Conservation (phyloP, 768 basidiomycete species). For the Boletus rubropictus region DNA sequence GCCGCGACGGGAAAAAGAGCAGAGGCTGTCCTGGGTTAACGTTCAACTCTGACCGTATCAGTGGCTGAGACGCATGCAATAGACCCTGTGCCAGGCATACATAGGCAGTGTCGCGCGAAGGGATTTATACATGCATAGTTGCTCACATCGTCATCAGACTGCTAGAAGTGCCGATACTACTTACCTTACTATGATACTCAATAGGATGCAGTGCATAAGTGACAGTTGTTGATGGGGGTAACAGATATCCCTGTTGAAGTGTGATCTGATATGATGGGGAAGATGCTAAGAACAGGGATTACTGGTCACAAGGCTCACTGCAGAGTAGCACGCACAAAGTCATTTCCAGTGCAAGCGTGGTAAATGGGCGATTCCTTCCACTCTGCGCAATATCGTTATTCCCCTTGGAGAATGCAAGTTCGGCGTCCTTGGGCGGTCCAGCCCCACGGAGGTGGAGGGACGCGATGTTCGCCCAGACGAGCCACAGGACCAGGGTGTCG, state of each 20-base stretch:
- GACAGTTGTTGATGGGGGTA: slow-evolving; percentile 1
- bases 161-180: neutral
- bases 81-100: neutral
- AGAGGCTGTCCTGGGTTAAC: no score
- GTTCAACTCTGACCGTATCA: neutral
- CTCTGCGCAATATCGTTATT: neutral
- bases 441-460: neutral
- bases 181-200: neutral
- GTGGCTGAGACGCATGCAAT: neutral
- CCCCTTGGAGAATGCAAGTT: neutral
- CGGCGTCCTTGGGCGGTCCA: neutral
- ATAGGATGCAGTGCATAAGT: neutral
- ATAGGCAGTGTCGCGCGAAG: no score
- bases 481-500: no score
- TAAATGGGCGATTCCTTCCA: neutral
- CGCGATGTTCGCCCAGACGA: no score
- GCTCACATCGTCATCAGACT: neutral
- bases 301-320: neutral
- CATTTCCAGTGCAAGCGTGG: no score
- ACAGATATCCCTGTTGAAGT: neutral
- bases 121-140: neutral
- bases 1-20: neutral
- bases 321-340: neutral
- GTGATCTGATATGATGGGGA: neutral
- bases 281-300: neutral